A percentile compares a stretch with the other conserved stretches of the same genome.
Conservation (phyloP, 2,329 filamentous ascomycete species). For the Arthrobotrys iridis region DNA sequence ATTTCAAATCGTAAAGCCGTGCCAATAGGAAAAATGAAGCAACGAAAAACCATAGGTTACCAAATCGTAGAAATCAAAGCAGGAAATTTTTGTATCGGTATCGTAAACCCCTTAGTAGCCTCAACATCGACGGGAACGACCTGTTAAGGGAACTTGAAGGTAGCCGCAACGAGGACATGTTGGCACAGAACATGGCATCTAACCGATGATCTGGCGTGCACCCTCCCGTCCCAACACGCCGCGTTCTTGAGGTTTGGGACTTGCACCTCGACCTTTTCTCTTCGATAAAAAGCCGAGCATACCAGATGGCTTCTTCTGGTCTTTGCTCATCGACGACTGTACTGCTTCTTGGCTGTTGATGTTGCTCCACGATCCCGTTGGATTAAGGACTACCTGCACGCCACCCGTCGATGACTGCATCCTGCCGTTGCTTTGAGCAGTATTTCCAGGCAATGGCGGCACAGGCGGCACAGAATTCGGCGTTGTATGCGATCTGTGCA, state of each 20-base stretch:
- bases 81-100: conserved; percentile 45
- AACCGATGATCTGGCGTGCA: conserved; percentile 81
- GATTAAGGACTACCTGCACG: conserved; percentile 89
- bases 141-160: conserved; percentile 24
- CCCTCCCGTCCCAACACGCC: conserved; percentile 96
- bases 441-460: conserved; percentile 69
- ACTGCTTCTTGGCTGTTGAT: conserved; percentile 78
- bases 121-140: conserved; percentile 1
- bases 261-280: conserved; percentile 89
- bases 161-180: conserved; percentile 21
- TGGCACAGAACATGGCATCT: conserved; percentile 58
- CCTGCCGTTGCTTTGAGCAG: conserved; percentile 73
- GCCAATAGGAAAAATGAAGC: conserved; percentile 43
- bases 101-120: conserved; percentile 28
- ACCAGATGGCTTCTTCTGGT: conserved; percentile 74
- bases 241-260: conserved; percentile 91
- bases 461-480: conserved; percentile 61
- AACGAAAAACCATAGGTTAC: conserved; percentile 6
- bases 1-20: conserved; percentile 53
- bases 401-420: conserved; percentile 68
- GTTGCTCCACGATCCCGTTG: conserved; percentile 88
- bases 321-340: conserved; percentile 59
- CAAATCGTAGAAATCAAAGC: conserved; percentile 16
- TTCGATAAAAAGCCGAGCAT: conserved; percentile 90
- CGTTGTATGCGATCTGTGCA: conserved; percentile 54